Base-by-base conservation (phyloP, 768 basidiomycete species). In the Hypsizygus marmoreus region DNA sequence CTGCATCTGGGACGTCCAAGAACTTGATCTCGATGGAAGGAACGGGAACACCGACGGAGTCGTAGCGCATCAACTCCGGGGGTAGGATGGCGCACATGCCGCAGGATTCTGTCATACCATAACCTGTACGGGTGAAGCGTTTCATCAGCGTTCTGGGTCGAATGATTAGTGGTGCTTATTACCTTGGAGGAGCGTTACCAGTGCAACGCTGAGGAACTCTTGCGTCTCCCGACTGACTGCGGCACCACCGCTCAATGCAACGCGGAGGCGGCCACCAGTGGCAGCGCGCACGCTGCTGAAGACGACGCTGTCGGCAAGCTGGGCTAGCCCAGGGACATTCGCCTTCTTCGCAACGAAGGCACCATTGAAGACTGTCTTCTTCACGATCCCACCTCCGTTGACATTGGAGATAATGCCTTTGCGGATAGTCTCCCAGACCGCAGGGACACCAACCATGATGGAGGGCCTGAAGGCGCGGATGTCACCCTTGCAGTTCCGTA, bases 91-190 rank as follows among this genome's bases (percentile, higher is more conserved):
- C 76, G 59, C 86, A 90, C 91, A 95, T 93, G 30, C 90, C 91
- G 58, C 88, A 85, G 1, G 91, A 86, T 62, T 98, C 95, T n/a
- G 95, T 99, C 82, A 98, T 85, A 25, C 95, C 95, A 59, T 95
- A 95, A 41, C 91, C 91, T 93, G 48, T 17, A 36, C 30, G 51
- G 28, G 29, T 35, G 17, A 40, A 20, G 23, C 32, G 8, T 3
- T 13, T 20, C 17, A 29, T 3, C 22, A 22, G 38, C 4, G n/a
- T n/a, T n/a, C n/a, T n/a, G n/a, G n/a, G n/a, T n/a, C n/a, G n/a
- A n/a, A 20, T 32, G 8, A 14, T 28, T 41, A 31, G 26, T 10
- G 33, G 13, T 26, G 14, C 31, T 31, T 25, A 16, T n/a, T 49
- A 92, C 95, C 95, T 72, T 95, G 93, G 13, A 98, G 67, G 50